Conservation (phyloP, 2,329 filamentous ascomycete genomes). For the Fusarium haematococcum region DNA sequence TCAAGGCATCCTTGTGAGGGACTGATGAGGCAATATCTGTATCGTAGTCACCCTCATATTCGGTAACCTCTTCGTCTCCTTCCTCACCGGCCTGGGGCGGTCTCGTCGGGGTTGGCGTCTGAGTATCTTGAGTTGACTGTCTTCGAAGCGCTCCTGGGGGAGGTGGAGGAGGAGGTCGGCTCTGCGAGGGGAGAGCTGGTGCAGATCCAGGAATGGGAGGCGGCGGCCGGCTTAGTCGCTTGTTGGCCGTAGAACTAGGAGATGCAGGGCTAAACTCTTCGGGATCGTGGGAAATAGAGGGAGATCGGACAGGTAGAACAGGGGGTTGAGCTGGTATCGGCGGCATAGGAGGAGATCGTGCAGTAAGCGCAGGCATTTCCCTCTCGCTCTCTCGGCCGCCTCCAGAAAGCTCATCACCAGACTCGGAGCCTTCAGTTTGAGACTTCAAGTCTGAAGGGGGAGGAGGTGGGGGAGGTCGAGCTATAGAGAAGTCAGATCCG, state of each 20-base stretch:
- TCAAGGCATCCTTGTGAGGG: constrained; percentile 94
- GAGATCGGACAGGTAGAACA: constrained; percentile 48
- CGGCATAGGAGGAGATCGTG: constrained; percentile 57
- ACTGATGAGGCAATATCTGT: constrained; percentile 95
- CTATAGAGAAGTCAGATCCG: constrained; percentile 55
- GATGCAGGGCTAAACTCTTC: constrained; percentile 57
- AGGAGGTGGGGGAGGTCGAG: constrained; percentile 69
- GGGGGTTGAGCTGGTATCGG: constrained; percentile 50
- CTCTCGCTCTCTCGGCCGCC: constrained; percentile 58
- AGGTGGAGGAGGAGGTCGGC: constrained; percentile 75
- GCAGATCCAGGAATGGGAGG: constrained; percentile 70
- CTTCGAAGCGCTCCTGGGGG: constrained; percentile 68
- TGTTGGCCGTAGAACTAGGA: constrained; percentile 58
- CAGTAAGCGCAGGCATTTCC: constrained; percentile 36
- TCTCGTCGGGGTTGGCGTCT: constrained; percentile 56
- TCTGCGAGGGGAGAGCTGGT: constrained; percentile 63
- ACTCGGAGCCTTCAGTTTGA: constrained; percentile 83
- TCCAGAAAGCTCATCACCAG: constrained; percentile 85
- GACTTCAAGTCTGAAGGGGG: constrained; percentile 68
- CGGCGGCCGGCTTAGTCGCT: constrained; percentile 67
- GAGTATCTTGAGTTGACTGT: constrained; percentile 69
- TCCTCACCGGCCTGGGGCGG: constrained; percentile 66
- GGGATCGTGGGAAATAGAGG: constrained; percentile 45
- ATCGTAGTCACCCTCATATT: constrained; percentile 98
- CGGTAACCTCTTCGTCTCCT: constrained; percentile 83